Conservation (phyloP, 2,329 filamentous ascomycete species). For the Orbilia blumenaviensis region DNA sequence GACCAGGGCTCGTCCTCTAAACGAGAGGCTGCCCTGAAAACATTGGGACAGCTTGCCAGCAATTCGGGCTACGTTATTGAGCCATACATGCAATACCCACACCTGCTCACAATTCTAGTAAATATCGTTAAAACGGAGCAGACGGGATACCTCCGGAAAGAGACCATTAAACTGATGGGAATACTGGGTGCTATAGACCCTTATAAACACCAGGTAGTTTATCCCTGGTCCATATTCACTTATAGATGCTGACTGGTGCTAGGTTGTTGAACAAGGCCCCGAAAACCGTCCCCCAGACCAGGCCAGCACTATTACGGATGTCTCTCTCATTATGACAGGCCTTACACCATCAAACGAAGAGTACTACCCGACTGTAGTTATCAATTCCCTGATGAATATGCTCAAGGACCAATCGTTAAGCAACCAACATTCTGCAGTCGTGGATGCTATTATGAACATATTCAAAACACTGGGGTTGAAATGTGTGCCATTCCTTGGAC, state of each 20-base stretch:
- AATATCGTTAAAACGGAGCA: constrained; percentile 94
- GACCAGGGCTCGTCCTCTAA: constrained; percentile 91
- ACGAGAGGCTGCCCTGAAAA: constrained; percentile 87
- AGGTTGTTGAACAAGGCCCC: constrained; percentile 87
- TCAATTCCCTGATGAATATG: constrained; percentile 91
- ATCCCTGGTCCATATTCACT: background rate
- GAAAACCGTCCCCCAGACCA: constrained; percentile 78
- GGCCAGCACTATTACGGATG: constrained; percentile 80
- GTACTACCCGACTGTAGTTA: constrained; percentile 97
- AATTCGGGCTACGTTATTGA: constrained; percentile 98
- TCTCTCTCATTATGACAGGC: constrained; percentile 97
- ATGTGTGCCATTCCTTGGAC: constrained; percentile 91
- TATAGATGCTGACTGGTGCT: constrained; percentile 58
- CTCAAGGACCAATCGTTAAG: constrained; percentile 88
- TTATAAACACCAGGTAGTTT: constrained; percentile 81
- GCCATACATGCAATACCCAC: constrained; percentile 93
- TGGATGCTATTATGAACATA: constrained; percentile 98
- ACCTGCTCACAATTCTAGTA: constrained; percentile 89
- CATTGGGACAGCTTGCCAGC: constrained; percentile 89
- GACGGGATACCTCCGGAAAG: constrained; percentile 82
- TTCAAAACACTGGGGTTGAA: constrained; percentile 96
- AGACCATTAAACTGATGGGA: constrained; percentile 96
- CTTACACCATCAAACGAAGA: constrained; percentile 96
- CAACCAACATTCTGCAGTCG: constrained; percentile 90
- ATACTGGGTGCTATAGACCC: constrained; percentile 94